phyloP scores from a whole-genome alignment of 2,329 filamentous ascomycete genomes.

The Phaeophleospora eucalypticola region DNA sequence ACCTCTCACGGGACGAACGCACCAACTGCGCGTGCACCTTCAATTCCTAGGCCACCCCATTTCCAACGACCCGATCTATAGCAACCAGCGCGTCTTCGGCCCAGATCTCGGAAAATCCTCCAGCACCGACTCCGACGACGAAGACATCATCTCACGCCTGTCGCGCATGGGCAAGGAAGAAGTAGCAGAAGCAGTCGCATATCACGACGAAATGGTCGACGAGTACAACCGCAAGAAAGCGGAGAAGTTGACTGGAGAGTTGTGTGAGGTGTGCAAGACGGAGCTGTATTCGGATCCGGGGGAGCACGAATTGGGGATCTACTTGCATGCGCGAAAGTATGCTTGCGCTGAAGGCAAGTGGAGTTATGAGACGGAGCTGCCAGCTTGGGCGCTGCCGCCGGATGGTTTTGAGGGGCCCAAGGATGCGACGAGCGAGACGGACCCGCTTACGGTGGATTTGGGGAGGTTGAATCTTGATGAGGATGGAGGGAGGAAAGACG shows the following conservation, averaged over 20 bases:
- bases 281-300: constrained; percentile 92
- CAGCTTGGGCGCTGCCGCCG: constrained; percentile 82
- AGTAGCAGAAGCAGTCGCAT: constrained; percentile 82
- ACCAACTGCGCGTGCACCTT: constrained; percentile 90
- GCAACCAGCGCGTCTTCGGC: constrained; percentile 89
- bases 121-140: constrained; percentile 71
- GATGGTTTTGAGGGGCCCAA: constrained; percentile 66
- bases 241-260: constrained; percentile 84
- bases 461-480: constrained; percentile 34
- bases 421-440: constrained; percentile 53
- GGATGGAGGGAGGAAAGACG: not conserved
- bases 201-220: constrained; percentile 90
- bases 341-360: constrained; percentile 77
- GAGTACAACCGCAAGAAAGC: constrained; percentile 85
- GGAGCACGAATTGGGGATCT: constrained; percentile 83
- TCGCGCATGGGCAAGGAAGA: constrained; percentile 92
- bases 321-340: constrained; percentile 88
- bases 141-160: constrained; percentile 82
- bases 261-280: constrained; percentile 77
- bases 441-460: constrained; percentile 44
- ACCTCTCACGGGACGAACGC: constrained; percentile 87
- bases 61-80: constrained; percentile 95
- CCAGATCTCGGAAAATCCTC: constrained; percentile 64
- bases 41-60: constrained; percentile 95
- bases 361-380: constrained; percentile 81